Evolutionary conservation across 176 grass and related monocot species (phyloP).

Genomic region (Areca catechu): DNA sequence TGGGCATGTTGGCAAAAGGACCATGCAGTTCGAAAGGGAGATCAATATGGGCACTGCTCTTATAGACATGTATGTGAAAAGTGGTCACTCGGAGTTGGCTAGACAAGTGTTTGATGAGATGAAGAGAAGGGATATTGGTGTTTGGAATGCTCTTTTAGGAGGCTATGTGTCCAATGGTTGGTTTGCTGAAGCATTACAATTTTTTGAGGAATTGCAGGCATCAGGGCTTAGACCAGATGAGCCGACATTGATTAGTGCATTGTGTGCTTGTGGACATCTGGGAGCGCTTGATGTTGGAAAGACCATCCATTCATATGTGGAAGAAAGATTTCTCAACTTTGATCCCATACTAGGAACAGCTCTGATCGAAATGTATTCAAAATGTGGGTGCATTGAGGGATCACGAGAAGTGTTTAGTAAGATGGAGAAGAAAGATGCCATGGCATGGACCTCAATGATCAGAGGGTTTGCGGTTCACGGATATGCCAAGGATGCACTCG

Average conservation of each 20-base stretch:
- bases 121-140: not conserved
- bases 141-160: conserved; percentile 17
- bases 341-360: conserved; percentile 3
- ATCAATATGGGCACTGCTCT: conserved; percentile 8
- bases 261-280: conserved; percentile 5
- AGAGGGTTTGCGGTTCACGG: conserved; percentile 6
- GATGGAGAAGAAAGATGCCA: conserved; percentile 12
- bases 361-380: conserved; percentile 15
- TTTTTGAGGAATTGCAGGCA: conserved; percentile 1
- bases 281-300: conserved; percentile 6
- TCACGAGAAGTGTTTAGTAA: conserved; percentile 4
- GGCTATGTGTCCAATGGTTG: conserved; percentile 8
- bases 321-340: not conserved
- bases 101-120: conserved; percentile 12
- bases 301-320: not conserved
- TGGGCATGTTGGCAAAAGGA: not conserved
- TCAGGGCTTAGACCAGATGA: conserved; percentile 2
- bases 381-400: conserved; percentile 7
- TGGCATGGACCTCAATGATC: conserved; percentile 15
- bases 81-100: not conserved
- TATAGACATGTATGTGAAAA: conserved; percentile 14
- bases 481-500: not conserved
- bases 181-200: conserved; percentile 7
- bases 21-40: not conserved
- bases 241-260: not conserved